phyloP scores from a whole-genome alignment of 1,284 basidiomycete genomes.

The Tetrapyrgos nigripes region DNA sequence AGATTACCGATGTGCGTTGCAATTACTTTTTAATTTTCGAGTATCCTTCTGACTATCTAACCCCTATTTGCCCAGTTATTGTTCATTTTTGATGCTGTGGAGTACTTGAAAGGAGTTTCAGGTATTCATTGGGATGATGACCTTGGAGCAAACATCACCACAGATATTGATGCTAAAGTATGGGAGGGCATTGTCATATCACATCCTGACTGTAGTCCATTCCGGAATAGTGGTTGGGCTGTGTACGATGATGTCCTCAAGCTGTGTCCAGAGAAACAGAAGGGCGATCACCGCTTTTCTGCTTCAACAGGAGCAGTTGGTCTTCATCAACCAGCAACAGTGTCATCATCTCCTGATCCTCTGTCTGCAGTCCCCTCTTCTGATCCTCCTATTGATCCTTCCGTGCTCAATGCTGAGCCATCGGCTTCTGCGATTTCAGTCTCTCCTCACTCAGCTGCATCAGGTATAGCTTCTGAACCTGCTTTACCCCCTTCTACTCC shows the following conservation, averaged over 20 bases:
- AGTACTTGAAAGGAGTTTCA: slow-evolving; percentile 2
- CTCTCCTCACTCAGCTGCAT: too few species aligned
- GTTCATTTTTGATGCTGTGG: neutral
- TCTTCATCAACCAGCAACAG: neutral
- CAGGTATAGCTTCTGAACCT: too few species aligned
- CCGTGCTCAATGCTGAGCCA: neutral
- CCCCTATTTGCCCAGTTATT: too few species aligned
- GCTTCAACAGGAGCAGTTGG: neutral
- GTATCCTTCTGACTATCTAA: neutral
- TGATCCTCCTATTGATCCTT: neutral
- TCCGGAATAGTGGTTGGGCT: slow-evolving; percentile 6
- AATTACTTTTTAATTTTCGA: neutral
- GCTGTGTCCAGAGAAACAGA: slow-evolving; percentile 6
- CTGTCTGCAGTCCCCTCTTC: too few species aligned
- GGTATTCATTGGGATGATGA: slow-evolving; percentile 8
- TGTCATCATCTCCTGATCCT: neutral
- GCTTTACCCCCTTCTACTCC: neutral
- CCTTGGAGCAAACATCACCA: slow-evolving; percentile 3
- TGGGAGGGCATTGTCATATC: neutral
- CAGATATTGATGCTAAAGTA: neutral
- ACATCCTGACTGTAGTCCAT: slow-evolving; percentile 2
- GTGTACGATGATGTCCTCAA: slow-evolving; percentile 2
- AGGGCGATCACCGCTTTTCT: slow-evolving; percentile 1
- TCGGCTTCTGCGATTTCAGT: too few species aligned
- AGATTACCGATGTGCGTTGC: slow-evolving; percentile 4